Evolutionary conservation across 177 flowering plant genomes (phyloP).

Genomic region (Vitis hybrid): DNA sequence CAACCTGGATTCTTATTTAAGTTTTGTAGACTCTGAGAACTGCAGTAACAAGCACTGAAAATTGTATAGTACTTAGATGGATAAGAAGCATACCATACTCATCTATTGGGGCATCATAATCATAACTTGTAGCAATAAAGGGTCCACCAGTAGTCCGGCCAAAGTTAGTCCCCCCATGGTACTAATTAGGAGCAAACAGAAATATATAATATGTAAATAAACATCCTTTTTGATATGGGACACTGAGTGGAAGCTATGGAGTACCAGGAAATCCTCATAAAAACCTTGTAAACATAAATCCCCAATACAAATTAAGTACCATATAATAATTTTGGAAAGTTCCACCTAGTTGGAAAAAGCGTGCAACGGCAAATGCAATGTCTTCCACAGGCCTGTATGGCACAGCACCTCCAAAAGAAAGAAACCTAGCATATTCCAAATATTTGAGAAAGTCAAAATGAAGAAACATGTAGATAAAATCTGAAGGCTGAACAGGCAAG

Average conservation of each 20-base stretch:
- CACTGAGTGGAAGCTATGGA: background rate
- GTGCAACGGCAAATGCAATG: slow-evolving; percentile 90
- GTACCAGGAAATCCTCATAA: background rate
- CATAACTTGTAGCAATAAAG: slow-evolving; percentile 85
- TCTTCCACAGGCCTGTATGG: slow-evolving; percentile 95
- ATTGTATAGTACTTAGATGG: background rate
- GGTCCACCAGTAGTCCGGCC: slow-evolving; percentile 91
- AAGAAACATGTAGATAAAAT: background rate
- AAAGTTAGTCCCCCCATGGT: slow-evolving; percentile 98
- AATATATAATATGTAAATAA: too few species aligned
- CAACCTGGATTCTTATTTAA: too few species aligned
- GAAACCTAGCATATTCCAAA: slow-evolving; percentile 55
- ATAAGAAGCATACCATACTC: slow-evolving; percentile 73
- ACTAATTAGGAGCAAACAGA: slow-evolving; percentile 45
- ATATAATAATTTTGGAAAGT: slow-evolving; percentile 95
- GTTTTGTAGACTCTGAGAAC: background rate
- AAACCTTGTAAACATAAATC: background rate
- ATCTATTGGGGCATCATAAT: slow-evolving; percentile 98
- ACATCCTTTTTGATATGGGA: too few species aligned
- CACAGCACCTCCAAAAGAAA: slow-evolving; percentile 67
- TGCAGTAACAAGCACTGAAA: background rate
- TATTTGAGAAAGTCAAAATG: background rate
- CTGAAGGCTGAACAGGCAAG: background rate
- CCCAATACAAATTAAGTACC: slow-evolving; percentile 40
- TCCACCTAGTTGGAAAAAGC: slow-evolving; percentile 90